Evolutionary conservation across 495 filamentous ascomycete genomes (phyloP).

Genomic region (Hypoxylon cercidicola): DNA sequence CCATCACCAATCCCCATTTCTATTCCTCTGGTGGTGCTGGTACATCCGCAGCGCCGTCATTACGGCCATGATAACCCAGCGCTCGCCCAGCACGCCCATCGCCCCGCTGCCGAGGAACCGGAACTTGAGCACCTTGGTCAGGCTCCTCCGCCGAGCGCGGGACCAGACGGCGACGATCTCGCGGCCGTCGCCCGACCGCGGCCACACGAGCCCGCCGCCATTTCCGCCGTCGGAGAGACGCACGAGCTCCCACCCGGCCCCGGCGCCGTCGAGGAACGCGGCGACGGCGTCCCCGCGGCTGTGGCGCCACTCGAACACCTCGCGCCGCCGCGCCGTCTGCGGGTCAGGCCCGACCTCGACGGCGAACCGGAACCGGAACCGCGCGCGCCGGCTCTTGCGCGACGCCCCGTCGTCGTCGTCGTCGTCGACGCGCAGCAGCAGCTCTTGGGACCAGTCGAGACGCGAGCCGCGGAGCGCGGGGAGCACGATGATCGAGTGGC

Average conservation of each 20-base stretch:
- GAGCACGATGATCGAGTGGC: conserved; percentile 29
- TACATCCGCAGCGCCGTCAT: conserved; percentile 37
- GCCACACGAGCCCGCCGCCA: conserved; percentile 4
- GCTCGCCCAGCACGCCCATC: conserved; percentile 25
- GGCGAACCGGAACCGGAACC: conserved; percentile 34
- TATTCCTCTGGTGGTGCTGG: conserved; percentile 27
- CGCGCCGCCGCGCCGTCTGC: conserved; percentile 6
- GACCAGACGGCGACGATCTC: conserved; percentile 38
- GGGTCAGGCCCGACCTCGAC: conserved; percentile 27
- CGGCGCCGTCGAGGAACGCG: conserved; percentile 16
- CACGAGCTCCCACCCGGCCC: conserved; percentile 33
- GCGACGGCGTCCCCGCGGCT: conserved; percentile 20
- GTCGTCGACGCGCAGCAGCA: conserved; percentile 5
- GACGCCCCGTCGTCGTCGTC: neutral
- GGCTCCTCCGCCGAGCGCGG: conserved; percentile 13
- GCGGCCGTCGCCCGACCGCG: conserved; percentile 12
- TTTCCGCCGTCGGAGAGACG: conserved; percentile 14
- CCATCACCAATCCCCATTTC: conserved; percentile 13
- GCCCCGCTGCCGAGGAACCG: conserved; percentile 34
- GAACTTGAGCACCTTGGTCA: conserved; percentile 35
- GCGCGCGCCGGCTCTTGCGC: conserved; percentile 5
- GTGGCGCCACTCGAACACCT: conserved; percentile 40
- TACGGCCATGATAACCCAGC: conserved; percentile 40
- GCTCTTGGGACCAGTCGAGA: conserved; percentile 16
- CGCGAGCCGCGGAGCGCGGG: conserved; percentile 22